Evolutionary conservation across 139 green algal species (phyloP), one percentile per base, ranked within the genome.

Genomic region (Limnomonas spitsbergensis): DNA sequence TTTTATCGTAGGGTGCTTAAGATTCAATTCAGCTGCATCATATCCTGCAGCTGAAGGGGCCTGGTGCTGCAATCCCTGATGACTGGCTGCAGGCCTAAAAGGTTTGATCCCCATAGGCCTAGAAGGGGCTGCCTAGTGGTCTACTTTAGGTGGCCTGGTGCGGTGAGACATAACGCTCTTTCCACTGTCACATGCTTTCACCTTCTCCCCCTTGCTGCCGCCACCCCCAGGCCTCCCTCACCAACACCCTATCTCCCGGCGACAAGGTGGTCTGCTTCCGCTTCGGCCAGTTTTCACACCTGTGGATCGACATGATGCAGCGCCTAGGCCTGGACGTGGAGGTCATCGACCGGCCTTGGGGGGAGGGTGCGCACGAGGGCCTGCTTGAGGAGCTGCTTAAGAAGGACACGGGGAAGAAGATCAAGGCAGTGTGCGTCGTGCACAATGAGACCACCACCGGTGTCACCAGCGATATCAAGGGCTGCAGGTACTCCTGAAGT

Each of bases 361-460:
- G 95, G 29, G 91, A 94, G 77, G 94, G 94, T 26, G 94, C 90
- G 3, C 78, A 97, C 73, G 93, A 98, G 84, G 85, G 42, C 32
- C 87, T 66, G 1, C 80, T 89, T 24, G 80, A 91, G 77, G 81
- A 91, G 35, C 86, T 94, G n/a, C 84, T 99, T 34, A 74, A 80
- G 37, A 84, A 87, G 40, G 95, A 99, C 86, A 93, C 80, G 2
- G 66, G 27, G n/a, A 82, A 82, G 78, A 82, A 78, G 53, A 82
- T 82, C 70, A 82, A 82, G 68, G 73, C 73, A 53, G 73, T 78
- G 52, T 78, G 73, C n/a, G 73, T 78, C n/a, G 73, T 78, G 14
- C 95, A 99, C 89, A 99, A 99, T 77, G 95, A 99, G 85, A 99
- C 95, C 1, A 95, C 95, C 3, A 99, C 95, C 7, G 95, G 91